These are phyloP conservation scores for Phytophthora pseudosyringae DNA, from an alignment of 352 stramenopile genomes.

Conservation along the genomic window DNA sequence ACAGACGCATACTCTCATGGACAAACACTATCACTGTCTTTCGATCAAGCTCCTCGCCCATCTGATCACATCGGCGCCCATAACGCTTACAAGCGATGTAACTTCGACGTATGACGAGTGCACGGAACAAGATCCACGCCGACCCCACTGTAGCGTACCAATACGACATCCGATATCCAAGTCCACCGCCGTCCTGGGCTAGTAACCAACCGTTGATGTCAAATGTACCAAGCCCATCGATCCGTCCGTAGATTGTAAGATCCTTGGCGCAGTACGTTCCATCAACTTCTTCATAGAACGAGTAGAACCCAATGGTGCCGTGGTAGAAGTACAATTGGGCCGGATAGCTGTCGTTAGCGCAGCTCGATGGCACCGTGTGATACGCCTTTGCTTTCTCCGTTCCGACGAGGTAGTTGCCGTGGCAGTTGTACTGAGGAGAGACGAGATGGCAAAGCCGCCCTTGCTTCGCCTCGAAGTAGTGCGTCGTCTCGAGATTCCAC, in stretches of 20 bases:
- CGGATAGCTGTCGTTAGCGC: slow-evolving; percentile 4
- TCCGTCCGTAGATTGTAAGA: slow-evolving; percentile 15
- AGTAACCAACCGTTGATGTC: slow-evolving; percentile 24
- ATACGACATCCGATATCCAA: slow-evolving; percentile 17
- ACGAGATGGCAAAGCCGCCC: slow-evolving; percentile 8
- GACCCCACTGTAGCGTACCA: slow-evolving; percentile 12
- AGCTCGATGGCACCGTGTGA: slow-evolving; percentile 2
- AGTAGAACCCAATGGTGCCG: slow-evolving; percentile 27
- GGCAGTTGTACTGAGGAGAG: slow-evolving; percentile 16
- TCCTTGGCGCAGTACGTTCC: slow-evolving; percentile 22
- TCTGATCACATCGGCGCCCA: slow-evolving; percentile 11
- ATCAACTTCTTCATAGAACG: slow-evolving; percentile 19
- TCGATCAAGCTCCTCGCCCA: slow-evolving; percentile 7
- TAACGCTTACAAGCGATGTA: slow-evolving; percentile 18
- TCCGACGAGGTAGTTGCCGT: slow-evolving; percentile 9
- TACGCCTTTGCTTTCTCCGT: slow-evolving; percentile 6
- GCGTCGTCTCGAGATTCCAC: slow-evolving; percentile 4
- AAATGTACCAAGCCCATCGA: slow-evolving; percentile 15
- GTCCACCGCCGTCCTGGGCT: slow-evolving; percentile 1
- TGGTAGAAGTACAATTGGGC: slow-evolving; percentile 23
- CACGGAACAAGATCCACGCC: slow-evolving; percentile 19
- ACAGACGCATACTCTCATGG: slow-evolving; percentile 20
- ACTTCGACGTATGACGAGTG: slow-evolving; percentile 17
- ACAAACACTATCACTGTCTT: slow-evolving; percentile 19
- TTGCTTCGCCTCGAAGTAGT: not conserved